phyloP scores from a whole-genome alignment of 345 rosid genomes.

The Acer negundo region DNA sequence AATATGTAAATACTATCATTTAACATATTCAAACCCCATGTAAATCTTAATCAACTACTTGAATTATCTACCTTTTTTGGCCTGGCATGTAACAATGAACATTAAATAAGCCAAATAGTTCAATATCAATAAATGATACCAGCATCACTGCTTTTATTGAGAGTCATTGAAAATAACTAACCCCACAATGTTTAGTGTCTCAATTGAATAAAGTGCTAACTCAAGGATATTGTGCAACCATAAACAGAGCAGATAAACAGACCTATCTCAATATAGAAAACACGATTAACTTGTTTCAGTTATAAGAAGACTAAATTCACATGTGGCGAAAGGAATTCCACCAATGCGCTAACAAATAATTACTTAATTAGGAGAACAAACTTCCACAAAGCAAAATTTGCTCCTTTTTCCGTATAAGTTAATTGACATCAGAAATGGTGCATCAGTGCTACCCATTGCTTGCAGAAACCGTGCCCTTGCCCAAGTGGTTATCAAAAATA shows the following conservation, averaged over 20 bases:
- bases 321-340: background rate
- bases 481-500: background rate
- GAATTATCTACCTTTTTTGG: background rate
- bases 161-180: background rate
- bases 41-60: background rate
- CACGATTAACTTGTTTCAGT: background rate
- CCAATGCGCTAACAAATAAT: background rate
- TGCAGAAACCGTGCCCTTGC: background rate
- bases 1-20: background rate
- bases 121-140: background rate
- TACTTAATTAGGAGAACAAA: background rate
- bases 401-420: background rate
- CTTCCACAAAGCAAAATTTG: background rate
- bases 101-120: background rate
- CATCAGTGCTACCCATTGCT: background rate
- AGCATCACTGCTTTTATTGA: background rate
- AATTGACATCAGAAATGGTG: background rate
- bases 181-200: background rate
- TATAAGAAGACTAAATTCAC: background rate
- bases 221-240: background rate
- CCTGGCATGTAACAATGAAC: background rate
- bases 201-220: background rate
- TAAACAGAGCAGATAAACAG: background rate
- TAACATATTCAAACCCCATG: background rate
- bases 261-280: background rate